Percentiles rank a stretch among this genome's conserved stretches.
phyloP scores from a whole-genome alignment of 2,329 filamentous ascomycete genomes.

The Coniosporium tulheliwenetii region DNA sequence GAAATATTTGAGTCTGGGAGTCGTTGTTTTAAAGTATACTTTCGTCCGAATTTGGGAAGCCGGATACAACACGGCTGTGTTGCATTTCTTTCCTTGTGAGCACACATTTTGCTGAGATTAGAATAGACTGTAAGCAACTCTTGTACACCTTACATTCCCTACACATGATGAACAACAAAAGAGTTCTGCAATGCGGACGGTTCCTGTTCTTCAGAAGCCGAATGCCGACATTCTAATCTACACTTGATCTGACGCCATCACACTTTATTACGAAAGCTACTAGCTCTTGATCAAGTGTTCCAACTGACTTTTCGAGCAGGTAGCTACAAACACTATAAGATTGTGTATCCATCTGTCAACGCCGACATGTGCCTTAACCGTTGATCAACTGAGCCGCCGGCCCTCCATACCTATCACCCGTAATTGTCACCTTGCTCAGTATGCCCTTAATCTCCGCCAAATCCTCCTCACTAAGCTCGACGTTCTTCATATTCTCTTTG shows the following conservation, averaged over 20 bases:
- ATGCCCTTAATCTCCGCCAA: conserved; percentile 36
- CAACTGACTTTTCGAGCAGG: no score
- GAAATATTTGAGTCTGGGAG: no score
- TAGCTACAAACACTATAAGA: no score
- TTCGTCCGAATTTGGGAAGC: no score
- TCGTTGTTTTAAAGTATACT: no score
- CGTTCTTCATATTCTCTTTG: conserved; percentile 22
- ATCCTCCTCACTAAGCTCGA: conserved; percentile 29
- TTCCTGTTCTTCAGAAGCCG: conserved; percentile 13
- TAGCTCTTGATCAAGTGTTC: background rate
- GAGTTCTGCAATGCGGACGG: conserved; percentile 37
- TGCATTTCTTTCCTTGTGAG: no score
- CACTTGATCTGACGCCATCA: conserved; percentile 27
- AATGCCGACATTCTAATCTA: conserved; percentile 31
- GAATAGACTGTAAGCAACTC: no score
- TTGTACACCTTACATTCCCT: background rate
- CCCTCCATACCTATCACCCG: conserved; percentile 24
- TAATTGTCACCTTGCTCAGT: conserved; percentile 27
- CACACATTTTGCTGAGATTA: no score
- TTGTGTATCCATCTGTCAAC: no score
- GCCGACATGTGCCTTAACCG: conserved; percentile 6
- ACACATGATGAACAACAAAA: conserved; percentile 24
- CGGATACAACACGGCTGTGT: no score
- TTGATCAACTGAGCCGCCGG: conserved; percentile 8
- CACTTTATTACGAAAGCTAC: no score